Evolutionary conservation across 345 rosid genomes (phyloP), one percentile per base, ranked within the genome.

Genomic region (Geranium brycei): DNA sequence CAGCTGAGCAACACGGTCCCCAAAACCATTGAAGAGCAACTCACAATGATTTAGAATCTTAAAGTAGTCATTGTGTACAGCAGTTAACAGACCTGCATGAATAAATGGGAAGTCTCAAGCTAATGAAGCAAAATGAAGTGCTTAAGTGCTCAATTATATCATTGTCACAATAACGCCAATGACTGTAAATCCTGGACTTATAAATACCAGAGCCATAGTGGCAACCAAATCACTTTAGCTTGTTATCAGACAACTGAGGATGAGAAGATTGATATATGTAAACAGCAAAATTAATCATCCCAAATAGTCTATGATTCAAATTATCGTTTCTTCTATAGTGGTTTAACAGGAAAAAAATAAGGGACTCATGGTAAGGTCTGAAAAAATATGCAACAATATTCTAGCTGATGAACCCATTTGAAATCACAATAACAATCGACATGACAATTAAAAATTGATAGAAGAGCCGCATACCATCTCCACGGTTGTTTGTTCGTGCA

Each of bases 1-100:
- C 72, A 92, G 71, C 81, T 89, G 98, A 66, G 98, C 98, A 73
- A 92, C 98, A 16, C 98, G 91, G 67, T 92, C 96, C 59, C 96
- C 98, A 47, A 75, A 80, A 66, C 89, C 98, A 69, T 87, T 82
- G 75, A 92, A 87, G 64, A 83, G 87, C 74, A 92, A 73, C 78
- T 89, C 91, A 53, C 77, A 71, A 70, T 90, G 70, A 65, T 85
- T 80, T 57, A 87, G 73, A 64, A 93, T 72, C 66, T 75, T 73
- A 56, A 87, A 87, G 75, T 71, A 69, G 68, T 89, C 95, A 80
- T 76, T 77, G 28, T 72, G 85, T 35, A 89, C 72, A 60, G 99
- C 97, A 57, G 89, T 86, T 40, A 92, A 77, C 77, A 93, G 82
- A 66, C 99, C 99, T 89, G 77, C 53, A 66, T 6, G 53, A 11